Conservation (phyloP, 1,284 basidiomycete genomes). For the Trichosporon asahii region DNA sequence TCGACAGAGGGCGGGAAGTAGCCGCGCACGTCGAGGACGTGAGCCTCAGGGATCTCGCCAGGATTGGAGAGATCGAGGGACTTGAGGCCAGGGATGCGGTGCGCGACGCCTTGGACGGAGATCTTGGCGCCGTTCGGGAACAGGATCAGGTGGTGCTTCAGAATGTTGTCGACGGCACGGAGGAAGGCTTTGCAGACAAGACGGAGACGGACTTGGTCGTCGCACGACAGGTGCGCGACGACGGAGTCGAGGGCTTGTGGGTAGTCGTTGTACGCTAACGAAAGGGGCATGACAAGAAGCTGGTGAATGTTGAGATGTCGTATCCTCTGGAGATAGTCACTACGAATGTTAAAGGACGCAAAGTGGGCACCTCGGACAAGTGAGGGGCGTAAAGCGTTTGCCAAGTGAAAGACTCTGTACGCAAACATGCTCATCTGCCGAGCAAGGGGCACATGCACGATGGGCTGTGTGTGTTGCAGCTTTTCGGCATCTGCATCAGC, state of each 20-base stretch:
- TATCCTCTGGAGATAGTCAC: no score
- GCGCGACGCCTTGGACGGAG: neutral
- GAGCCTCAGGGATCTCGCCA: neutral
- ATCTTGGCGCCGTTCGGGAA: neutral
- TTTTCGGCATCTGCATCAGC: no score
- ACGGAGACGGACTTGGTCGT: neutral
- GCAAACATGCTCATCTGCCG: no score
- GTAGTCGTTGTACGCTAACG: neutral
- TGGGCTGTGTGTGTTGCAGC: no score
- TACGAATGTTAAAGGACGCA: neutral
- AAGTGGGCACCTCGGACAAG: neutral
- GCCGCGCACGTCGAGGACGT: slow-evolving; percentile 1
- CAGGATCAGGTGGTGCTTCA: neutral
- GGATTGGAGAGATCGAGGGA: neutral
- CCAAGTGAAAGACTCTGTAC: neutral
- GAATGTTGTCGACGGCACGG: neutral
- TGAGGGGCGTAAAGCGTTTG: neutral
- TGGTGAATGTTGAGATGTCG: neutral
- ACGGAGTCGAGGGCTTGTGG: neutral
- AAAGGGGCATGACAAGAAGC: neutral
- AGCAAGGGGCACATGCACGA: no score
- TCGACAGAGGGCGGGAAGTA: neutral
- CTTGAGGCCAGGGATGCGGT: neutral
- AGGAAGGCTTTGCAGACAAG: neutral
- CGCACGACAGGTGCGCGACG: neutral